phyloP scores from a whole-genome alignment of 768 basidiomycete genomes.

The Tricholoma flavovirens region DNA sequence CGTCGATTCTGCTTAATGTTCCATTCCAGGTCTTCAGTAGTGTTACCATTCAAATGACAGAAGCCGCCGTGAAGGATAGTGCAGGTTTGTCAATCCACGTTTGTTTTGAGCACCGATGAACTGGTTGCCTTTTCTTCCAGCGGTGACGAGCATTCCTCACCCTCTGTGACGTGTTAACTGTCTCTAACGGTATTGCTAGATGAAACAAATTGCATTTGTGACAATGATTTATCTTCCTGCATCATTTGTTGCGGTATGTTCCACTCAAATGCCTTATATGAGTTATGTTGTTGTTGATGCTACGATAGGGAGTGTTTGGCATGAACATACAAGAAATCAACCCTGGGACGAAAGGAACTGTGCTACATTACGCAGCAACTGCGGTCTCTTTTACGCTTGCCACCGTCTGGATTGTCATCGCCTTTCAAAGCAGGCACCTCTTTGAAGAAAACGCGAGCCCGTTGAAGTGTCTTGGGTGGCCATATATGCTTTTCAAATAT shows the following conservation, averaged over 20 bases:
- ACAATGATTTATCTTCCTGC: conserved; percentile 60
- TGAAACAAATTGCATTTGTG: conserved; percentile 57
- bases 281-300: background rate
- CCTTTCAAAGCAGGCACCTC: conserved; percentile 44
- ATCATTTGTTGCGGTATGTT: conserved; percentile 37
- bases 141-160: conserved; percentile 14
- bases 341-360: conserved; percentile 26
- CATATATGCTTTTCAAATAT: conserved; percentile 18
- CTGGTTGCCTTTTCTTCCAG: conserved; percentile 7
- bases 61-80: conserved; percentile 44
- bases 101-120: background rate
- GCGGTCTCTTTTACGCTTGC: conserved; percentile 43
- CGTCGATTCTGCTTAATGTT: background rate
- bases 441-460: conserved; percentile 23
- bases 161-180: background rate
- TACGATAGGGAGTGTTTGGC: conserved; percentile 45
- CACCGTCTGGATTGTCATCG: conserved; percentile 51
- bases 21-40: conserved; percentile 46
- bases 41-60: conserved; percentile 53
- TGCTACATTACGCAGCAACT: conserved; percentile 35
- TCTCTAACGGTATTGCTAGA: conserved; percentile 20
- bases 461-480: conserved; percentile 31
- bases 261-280: background rate
- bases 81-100: conserved; percentile 27
- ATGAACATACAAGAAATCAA: conserved; percentile 50